Evolutionary conservation across 306 rosid species (phyloP).

Genomic region (Lathyrus aphaca): DNA sequence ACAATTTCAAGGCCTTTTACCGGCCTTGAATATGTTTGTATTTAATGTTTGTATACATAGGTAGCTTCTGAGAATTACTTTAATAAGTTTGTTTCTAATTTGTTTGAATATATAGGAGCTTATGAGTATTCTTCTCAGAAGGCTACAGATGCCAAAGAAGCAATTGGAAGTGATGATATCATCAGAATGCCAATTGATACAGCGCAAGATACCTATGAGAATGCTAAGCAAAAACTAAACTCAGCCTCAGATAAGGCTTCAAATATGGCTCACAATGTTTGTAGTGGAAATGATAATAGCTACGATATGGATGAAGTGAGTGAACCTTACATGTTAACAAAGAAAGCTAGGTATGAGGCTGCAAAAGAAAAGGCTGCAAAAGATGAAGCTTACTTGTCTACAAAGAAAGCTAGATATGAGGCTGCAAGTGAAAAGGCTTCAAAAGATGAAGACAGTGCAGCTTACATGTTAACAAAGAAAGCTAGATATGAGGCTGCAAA

Average conservation of each 20-base stretch:
- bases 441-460: too few species aligned
- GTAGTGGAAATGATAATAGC: too few species aligned
- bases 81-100: too few species aligned
- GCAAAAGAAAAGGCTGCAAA: slow-evolving; percentile 68
- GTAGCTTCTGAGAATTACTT: too few species aligned
- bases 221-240: slow-evolving; percentile 27
- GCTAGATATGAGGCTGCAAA: slow-evolving; percentile 57
- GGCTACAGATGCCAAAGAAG: slow-evolving; percentile 24
- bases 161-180: slow-evolving; percentile 20
- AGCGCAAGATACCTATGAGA: slow-evolving; percentile 29
- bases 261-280: slow-evolving; percentile 2
- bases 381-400: too few species aligned
- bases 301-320: slow-evolving; percentile 26
- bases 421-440: slow-evolving; percentile 69
- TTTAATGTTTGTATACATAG: too few species aligned
- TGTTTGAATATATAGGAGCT: too few species aligned
- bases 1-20: too few species aligned
- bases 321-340: slow-evolving; percentile 38
- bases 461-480: too few species aligned
- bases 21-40: too few species aligned
- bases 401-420: slow-evolving; percentile 50
- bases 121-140: too few species aligned
- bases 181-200: slow-evolving; percentile 39
- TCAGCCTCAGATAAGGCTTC: slow-evolving; percentile 42
- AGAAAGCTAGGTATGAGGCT: slow-evolving; percentile 51